These are phyloP conservation scores for Sphaerulina vaccinii DNA, from an alignment of 2,329 filamentous ascomycete genomes.

Conservation along the genomic window DNA sequence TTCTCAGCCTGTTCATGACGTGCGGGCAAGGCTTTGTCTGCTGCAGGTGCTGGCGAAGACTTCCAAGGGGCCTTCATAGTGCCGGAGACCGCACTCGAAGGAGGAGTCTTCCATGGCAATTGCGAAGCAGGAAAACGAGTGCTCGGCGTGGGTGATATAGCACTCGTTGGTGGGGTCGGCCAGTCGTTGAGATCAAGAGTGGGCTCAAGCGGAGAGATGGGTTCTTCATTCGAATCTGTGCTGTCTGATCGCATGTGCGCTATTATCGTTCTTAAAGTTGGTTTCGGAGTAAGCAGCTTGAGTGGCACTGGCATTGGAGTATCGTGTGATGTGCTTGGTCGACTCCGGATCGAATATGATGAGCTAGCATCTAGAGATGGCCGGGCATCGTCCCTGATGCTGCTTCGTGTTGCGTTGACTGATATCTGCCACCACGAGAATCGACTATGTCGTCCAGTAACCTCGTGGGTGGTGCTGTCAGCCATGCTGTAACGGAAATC, in stretches of 20 bases:
- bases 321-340: background rate
- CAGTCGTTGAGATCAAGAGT: constrained; percentile 5
- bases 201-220: background rate
- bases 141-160: background rate
- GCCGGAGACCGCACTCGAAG: background rate
- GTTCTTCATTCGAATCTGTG: constrained; percentile 2
- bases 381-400: background rate
- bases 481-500: background rate
- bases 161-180: constrained; percentile 9
- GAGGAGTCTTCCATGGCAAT: background rate
- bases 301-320: background rate
- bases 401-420: background rate
- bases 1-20: background rate
- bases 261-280: background rate
- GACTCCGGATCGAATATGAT: background rate
- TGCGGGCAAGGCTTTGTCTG: background rate
- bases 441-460: constrained; percentile 2
- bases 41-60: background rate
- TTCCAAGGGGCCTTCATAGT: background rate
- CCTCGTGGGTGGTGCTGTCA: background rate
- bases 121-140: background rate
- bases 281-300: background rate
- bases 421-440: constrained; percentile 5
- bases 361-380: constrained; percentile 7
- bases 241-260: constrained; percentile 1